Percentiles rank a stretch among this genome's conserved stretches.
phyloP scores from a whole-genome alignment of 768 basidiomycete genomes.

The Lentinula edodes region DNA sequence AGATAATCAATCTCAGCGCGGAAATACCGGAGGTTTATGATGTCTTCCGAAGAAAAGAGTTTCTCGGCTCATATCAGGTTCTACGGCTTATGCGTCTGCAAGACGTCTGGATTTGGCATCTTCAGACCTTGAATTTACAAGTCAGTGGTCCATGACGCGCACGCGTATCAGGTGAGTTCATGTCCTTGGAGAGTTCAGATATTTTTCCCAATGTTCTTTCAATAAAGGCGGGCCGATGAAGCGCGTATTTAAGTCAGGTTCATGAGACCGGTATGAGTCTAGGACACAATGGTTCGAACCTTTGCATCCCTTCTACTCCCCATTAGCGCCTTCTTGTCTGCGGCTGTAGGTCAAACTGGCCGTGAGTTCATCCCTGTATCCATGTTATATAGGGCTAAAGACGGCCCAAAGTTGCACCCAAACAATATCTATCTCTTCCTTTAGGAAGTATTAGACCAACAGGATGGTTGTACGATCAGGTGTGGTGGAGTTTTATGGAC shows the following conservation, averaged over 20 bases:
- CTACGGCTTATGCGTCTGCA: neutral
- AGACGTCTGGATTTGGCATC: neutral
- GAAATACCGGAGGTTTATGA: neutral
- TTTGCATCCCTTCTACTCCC: neutral
- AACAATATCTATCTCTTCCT: slow-evolving; percentile 34
- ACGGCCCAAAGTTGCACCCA: slow-evolving; percentile 32
- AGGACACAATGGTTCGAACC: neutral
- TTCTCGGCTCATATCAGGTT: neutral
- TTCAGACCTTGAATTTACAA: neutral
- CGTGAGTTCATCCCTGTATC: neutral
- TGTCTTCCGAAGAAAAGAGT: no score
- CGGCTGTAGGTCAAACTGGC: neutral
- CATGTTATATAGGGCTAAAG: neutral
- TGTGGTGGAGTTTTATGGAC: slow-evolving; percentile 7
- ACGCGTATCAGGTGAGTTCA: neutral
- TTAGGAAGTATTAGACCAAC: slow-evolving; percentile 32
- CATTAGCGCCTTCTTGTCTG: neutral
- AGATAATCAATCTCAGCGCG: slow-evolving; percentile 11
- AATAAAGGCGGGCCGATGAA: neutral
- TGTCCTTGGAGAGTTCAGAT: neutral
- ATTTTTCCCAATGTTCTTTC: neutral
- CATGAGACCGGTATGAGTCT: neutral
- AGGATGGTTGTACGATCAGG: slow-evolving; percentile 40
- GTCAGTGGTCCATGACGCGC: neutral
- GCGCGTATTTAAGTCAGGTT: neutral